phyloP scores from a whole-genome alignment of 306 rosid species.

The Citrullus mucosospermus region DNA sequence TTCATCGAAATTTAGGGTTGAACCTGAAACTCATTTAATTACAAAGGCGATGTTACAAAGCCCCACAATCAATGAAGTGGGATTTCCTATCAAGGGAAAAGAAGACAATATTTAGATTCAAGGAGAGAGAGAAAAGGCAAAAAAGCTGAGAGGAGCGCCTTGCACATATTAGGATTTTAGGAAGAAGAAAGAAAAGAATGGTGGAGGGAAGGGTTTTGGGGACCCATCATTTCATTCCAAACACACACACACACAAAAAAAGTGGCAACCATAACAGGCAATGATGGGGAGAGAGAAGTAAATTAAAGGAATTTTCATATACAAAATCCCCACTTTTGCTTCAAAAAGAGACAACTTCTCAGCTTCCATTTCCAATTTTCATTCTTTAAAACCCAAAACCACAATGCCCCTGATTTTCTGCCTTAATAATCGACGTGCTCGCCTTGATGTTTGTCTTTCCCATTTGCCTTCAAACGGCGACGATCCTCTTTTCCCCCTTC shows the following conservation, averaged over 20 bases:
- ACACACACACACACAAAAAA: not conserved
- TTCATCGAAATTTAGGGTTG: too few relatives aligned
- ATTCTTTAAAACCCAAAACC: not conserved
- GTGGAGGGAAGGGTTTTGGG: not conserved
- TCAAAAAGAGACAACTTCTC: conserved; percentile 20
- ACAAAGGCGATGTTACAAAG: not conserved
- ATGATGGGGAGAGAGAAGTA: not conserved
- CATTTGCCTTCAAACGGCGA: not conserved
- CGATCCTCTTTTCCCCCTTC: not conserved
- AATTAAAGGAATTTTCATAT: not conserved
- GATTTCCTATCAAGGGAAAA: not conserved
- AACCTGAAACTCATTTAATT: not conserved
- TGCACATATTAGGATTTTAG: not conserved
- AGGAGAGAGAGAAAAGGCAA: not conserved
- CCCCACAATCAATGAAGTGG: conserved; percentile 7
- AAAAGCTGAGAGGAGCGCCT: conserved; percentile 2
- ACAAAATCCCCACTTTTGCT: conserved; percentile 17
- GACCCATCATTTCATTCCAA: not conserved
- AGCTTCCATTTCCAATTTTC: not conserved
- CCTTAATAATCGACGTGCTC: conserved; percentile 29
- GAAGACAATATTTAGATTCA: not conserved
- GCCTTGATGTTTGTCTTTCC: conserved; percentile 26
- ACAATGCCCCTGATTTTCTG: conserved; percentile 29
- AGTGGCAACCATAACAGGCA: conserved; percentile 19
- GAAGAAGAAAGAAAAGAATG: too few relatives aligned